Base-by-base conservation (phyloP, 2,329 filamentous ascomycete species). In the Dendrostoma leiphaemia region DNA sequence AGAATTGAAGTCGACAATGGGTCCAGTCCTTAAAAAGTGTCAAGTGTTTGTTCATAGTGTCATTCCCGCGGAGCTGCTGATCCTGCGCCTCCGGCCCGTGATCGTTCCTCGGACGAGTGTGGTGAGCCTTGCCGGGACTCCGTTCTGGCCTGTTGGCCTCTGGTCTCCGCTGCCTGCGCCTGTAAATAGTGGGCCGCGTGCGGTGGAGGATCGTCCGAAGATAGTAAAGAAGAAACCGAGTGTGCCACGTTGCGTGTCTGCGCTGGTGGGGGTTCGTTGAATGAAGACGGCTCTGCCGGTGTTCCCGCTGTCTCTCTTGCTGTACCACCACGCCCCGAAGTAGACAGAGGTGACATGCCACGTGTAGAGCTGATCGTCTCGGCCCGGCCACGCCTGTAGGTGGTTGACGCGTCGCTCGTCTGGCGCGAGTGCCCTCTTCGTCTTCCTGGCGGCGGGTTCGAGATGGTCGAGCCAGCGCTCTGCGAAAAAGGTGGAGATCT, bases 371-470 rank as follows among this genome's bases (percentile, higher is more conserved):
- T 69, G 53, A 65, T 70, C 13, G 64, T 61, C 40, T 72, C 70
- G 8, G 62, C 63, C 28, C 69, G 65, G 31, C 64, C 67, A n/a
- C 76, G 71, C 48, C 70, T 73, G 45, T 53, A 15, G 65, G 61
- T 12, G 71, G 68, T 43, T 75, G 69, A 58, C 78, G 75, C 9
- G 64, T 88, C 86, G 69, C 85, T 89, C 63, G 80, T 78, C 62
- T 86, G 82, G 59, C 86, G 79, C 44, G 80, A 82, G 65, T 89
- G 85, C 44, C 79, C 81, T 59, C 80, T 74, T 59, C 81, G 76
- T 66, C 81, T 78, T 60, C 75, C 74, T 8, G 75, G 75, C 21
- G 77, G 77, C 3, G 79, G 79, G 53, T 81, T 82, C 38, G 78
- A 71, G 4, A 77, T 73, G 17, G 79, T 77, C 56, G 78, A 74